Percentiles rank a stretch among this genome's conserved stretches.
These are phyloP conservation scores for Candida arabinofermentans DNA, from an alignment of 805 yeast genomes.

Conservation along the genomic window DNA sequence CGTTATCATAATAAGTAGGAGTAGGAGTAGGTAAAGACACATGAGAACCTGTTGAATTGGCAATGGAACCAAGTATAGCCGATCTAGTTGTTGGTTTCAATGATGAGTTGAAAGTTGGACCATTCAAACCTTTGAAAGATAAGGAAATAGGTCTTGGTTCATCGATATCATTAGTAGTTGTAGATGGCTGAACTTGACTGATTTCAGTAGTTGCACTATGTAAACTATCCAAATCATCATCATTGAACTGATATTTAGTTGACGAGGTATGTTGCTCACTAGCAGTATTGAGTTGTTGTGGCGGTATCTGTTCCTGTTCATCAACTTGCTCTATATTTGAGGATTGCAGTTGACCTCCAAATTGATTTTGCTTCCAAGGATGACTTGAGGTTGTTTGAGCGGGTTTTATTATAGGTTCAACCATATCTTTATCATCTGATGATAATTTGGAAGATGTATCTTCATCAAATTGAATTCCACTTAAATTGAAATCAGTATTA, in stretches of 20 bases:
- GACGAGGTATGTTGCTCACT: background rate
- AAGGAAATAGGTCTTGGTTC: constrained; percentile 32
- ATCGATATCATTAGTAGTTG: constrained; percentile 1
- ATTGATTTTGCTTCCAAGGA: too few relatives aligned
- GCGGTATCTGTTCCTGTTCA: too few relatives aligned
- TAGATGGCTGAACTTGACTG: background rate
- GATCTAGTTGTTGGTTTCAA: constrained; percentile 25
- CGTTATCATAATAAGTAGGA: constrained; percentile 7
- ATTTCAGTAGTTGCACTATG: background rate
- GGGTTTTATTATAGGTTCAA: too few relatives aligned
- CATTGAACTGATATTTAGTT: background rate
- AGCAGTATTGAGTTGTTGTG: too few relatives aligned
- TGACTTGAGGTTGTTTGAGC: too few relatives aligned
- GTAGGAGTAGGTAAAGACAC: constrained; percentile 14
- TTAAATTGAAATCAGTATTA: constrained; percentile 25
- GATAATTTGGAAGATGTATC: too few relatives aligned
- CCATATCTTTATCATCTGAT: too few relatives aligned
- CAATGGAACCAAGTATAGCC: constrained; percentile 28
- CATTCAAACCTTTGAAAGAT: constrained; percentile 62
- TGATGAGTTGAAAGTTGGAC: constrained; percentile 46
- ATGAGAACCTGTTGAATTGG: constrained; percentile 33
- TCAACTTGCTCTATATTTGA: too few relatives aligned
- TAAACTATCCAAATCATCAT: background rate
- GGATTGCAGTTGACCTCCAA: too few relatives aligned
- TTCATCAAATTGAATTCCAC: constrained; percentile 1